Evolutionary conservation across 2,329 filamentous ascomycete species (phyloP).

Genomic region (Calonectria hawksworthii): DNA sequence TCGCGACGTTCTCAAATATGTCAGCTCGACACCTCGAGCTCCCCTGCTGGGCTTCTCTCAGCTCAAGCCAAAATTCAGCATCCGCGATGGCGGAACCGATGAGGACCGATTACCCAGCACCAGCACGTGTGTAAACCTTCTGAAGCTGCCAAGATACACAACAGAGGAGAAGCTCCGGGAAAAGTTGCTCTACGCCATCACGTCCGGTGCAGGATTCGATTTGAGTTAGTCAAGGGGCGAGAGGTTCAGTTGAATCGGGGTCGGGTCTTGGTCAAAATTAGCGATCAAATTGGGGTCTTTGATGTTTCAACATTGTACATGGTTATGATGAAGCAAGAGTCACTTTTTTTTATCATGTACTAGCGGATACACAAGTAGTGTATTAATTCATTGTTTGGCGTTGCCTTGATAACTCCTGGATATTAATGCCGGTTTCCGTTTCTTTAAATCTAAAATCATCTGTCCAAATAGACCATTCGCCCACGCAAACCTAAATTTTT

Average conservation of each 20-base stretch:
- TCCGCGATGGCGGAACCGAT: constrained; percentile 76
- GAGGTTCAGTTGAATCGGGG: constrained; percentile 7
- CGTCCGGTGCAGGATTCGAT: constrained; percentile 93
- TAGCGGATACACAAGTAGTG: constrained; percentile 1
- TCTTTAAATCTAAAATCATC: constrained; percentile 81
- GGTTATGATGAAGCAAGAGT: constrained; percentile 6
- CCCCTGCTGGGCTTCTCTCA: constrained; percentile 91
- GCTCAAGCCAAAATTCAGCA: constrained; percentile 88
- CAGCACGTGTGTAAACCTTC: constrained; percentile 94
- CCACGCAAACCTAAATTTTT: constrained; percentile 82
- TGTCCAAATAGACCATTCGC: constrained; percentile 91
- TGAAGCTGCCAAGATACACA: constrained; percentile 90
- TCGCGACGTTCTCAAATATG: constrained; percentile 92
- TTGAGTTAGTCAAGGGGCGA: constrained; percentile 65
- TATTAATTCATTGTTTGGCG: constrained; percentile 17
- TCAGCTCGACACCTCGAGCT: constrained; percentile 92
- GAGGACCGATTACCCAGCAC: constrained; percentile 88
- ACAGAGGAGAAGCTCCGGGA: constrained; percentile 75
- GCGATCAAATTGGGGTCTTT: constrained; percentile 26
- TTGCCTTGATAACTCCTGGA: constrained; percentile 61
- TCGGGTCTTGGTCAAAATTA: constrained; percentile 34
- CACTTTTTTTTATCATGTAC: constrained; percentile 1
- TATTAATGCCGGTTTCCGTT: constrained; percentile 78
- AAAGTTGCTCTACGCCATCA: constrained; percentile 91
- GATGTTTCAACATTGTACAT: constrained; percentile 5